Base-by-base conservation (phyloP, 1,284 basidiomycete species). In the Sporisorium exsertum region DNA sequence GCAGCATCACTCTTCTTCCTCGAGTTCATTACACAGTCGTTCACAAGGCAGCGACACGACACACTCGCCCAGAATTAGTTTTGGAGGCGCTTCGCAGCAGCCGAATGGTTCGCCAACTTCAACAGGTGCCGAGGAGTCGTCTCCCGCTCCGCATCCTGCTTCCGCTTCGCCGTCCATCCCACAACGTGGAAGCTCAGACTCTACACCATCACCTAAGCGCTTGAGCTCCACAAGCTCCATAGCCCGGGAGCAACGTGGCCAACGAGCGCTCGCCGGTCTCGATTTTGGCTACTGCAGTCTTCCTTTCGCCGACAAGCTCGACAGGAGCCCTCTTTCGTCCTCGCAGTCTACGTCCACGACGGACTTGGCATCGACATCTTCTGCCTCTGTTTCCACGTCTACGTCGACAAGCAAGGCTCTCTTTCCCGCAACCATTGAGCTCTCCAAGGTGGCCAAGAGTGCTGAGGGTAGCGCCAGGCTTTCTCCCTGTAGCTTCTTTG, bases 201-300 rank as follows among this genome's bases (percentile, higher is more conserved):
- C n/a, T 32, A 56, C 53, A 1, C 58, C 53, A 8, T 33, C 43
- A 4, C 52, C 67, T 0, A 64, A 64, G 40, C 61, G 61, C 10
- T 47, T 37, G 18, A 70, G 62, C 32, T 58, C 63, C 6, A 16
- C 15, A n/a, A 22, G 27, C 29, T 64, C 65, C 15, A 24, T 59
- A 4, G 32, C 49, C 3, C 35, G 54, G 1, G 72, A 70, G 45
- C 64, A 59, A 12, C 53, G 53, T 6, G 72, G 67, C 15, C 67
- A 71, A 49, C 60, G 65, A 22, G 73, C 73, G n/a, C 35, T 77
- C 10, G 61, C 64, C 22, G 79, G 79, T 2, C 55, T 78, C 35
- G 79, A 81, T 15, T 81, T 73, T 46, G 79, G 79, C 56, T 80
- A 72, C 47, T 29, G 61, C 47, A 47, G 37, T 13, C 52, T 71